Evolutionary conservation across 1,284 basidiomycete species (phyloP), one percentile per base, ranked within the genome.

Genomic region (Sporisorium iseilematis-ciliati): DNA sequence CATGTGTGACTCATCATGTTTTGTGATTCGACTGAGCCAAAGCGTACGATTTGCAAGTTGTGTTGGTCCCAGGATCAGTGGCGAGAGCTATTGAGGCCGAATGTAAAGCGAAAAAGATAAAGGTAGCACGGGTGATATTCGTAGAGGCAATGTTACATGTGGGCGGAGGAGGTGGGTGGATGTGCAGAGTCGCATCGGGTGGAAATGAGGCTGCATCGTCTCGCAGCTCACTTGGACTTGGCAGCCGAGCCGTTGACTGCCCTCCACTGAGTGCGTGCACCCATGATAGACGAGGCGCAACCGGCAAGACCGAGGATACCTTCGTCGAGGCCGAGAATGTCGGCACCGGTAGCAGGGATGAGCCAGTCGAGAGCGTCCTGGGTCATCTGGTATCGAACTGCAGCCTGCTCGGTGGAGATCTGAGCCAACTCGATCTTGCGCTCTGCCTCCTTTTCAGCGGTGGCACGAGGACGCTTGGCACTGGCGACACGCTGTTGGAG

Each of bases 261-360:
- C 49, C 77, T 71, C 84, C 84, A 85, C 65, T 85, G 84, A 20
- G 79, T 81, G 43, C 76, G 71, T 10, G 75, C 82, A 51, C 84
- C 84, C 72, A 85, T 81, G 58, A 82, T 55, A 18, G 78, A 76
- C 7, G 82, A 82, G 29, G 76, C 69, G 51, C 75, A 76, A 56
- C 84, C 84, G 26, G 83, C 83, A 14, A 83, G 68, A 57, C 84
- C 83, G 16, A 85, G 66, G 16, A 82, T 71, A 48, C 96, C 96
- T 70, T 99, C 96, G 84, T 92, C 95, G 77, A 97, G 83, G 79
- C 90, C 89, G 75, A 92, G 89, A 67, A 93, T 88, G 50, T 92
- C 93, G 49, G 95, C 88, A 70, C 90, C 92, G 48, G 92, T 91
- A 12, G 94, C 92, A 12, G 96, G 97, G 82, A 95, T 90, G 90